These are phyloP conservation scores for Thalassiosira hispida DNA, from an alignment of 352 stramenopile genomes.

Conservation along the genomic window DNA sequence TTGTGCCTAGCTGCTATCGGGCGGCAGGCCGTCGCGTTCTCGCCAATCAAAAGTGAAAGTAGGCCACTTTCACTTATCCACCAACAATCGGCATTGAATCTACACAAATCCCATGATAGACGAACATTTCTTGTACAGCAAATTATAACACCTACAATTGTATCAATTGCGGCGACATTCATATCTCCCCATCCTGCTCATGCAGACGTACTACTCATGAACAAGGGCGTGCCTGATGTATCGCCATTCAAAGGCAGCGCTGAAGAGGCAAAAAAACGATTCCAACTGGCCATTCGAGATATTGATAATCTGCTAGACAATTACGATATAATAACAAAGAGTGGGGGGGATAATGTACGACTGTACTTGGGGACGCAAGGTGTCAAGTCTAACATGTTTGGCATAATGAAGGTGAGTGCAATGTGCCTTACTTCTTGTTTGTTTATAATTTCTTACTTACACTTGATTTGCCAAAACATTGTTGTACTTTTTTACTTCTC, in stretches of 20 bases:
- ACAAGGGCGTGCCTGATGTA: conserved; percentile 24
- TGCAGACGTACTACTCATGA: conserved; percentile 12
- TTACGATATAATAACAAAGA: conserved; percentile 60
- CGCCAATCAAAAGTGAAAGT: neutral
- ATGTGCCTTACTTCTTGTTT: no score
- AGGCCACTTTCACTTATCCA: neutral
- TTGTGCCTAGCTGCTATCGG: neutral
- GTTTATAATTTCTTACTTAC: no score
- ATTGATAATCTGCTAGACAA: conserved; percentile 59
- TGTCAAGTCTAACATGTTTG: conserved; percentile 67
- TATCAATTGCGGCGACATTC: neutral
- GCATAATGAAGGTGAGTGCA: conserved; percentile 65
- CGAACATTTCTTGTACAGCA: conserved; percentile 5
- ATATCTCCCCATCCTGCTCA: neutral
- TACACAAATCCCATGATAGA: conserved; percentile 2
- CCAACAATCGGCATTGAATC: neutral
- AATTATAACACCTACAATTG: conserved; percentile 8
- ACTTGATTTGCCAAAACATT: neutral
- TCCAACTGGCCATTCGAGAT: conserved; percentile 49
- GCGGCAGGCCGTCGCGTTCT: neutral
- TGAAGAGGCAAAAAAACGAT: conserved; percentile 52
- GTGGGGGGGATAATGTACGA: conserved; percentile 67
- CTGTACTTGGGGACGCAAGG: conserved; percentile 66
- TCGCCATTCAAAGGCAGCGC: conserved; percentile 20
- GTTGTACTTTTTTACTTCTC: neutral